Evolutionary conservation across 495 filamentous ascomycete species (phyloP).

Genomic region (Daldinia loculata): DNA sequence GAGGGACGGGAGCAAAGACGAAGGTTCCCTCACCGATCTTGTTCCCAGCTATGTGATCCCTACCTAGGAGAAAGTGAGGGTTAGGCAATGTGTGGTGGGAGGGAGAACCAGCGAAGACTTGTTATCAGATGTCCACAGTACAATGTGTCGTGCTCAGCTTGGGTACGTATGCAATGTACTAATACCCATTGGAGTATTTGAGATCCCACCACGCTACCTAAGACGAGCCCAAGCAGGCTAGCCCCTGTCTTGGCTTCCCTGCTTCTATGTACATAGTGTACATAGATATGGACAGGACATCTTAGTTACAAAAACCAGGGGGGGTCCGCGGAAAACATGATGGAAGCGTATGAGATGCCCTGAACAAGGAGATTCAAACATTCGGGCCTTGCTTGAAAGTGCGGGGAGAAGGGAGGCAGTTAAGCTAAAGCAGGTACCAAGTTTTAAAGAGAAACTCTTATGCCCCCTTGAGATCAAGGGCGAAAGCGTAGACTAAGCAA

Average conservation of each 20-base stretch:
- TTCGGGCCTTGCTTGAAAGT: conserved; percentile 20
- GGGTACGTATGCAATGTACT: conserved; percentile 14
- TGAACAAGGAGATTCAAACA: conserved; percentile 22
- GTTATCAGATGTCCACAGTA: conserved; percentile 27
- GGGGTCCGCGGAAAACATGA: conserved; percentile 15
- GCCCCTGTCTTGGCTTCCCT: conserved; percentile 39
- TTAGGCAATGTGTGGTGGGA: conserved; percentile 12
- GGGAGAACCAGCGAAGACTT: conserved; percentile 4
- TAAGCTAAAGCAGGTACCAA: conserved; percentile 31
- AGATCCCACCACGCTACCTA: conserved; percentile 37
- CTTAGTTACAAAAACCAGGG: background rate
- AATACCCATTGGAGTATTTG: conserved; percentile 26
- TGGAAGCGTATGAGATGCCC: conserved; percentile 18
- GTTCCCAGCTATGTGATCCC: conserved; percentile 21
- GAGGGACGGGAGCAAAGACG: conserved; percentile 11
- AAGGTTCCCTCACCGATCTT: conserved; percentile 36
- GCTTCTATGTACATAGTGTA: background rate
- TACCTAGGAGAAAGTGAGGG: conserved; percentile 23
- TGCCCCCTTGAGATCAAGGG: conserved; percentile 12
- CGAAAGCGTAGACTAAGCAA: conserved; percentile 9
- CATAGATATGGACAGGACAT: background rate
- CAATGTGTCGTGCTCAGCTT: conserved; percentile 20
- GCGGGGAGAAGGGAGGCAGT: conserved; percentile 15
- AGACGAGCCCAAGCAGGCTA: conserved; percentile 22
- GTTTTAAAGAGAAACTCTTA: conserved; percentile 27